Base-by-base conservation (phyloP, 441 rosid genomes). In the Pelargonium cotyledonis region DNA sequence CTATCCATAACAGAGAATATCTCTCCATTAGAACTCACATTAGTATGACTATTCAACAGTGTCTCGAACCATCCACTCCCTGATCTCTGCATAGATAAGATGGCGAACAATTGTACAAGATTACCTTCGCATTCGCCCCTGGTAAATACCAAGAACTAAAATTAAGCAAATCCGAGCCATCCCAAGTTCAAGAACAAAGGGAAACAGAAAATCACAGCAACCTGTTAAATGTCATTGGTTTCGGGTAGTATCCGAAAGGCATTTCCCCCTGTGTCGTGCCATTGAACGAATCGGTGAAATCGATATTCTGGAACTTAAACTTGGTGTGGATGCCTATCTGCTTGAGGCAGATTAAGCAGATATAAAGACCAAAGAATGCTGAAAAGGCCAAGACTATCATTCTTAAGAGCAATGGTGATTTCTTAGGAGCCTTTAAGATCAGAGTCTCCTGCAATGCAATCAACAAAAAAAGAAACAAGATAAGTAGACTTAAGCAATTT, bases 31-130 rank as follows among this genome's bases (percentile, higher is more conserved):
- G 97, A 94, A 70, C 96, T 94, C 41, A 94, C 85, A 75, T 94
- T 94, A 55, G 66, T 71, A 72, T 94, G 97, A 76, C 95, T 94
- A 75, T 94, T 94, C 66, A 91, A 77, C 80, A 94, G 83, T 4
- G 97, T 88, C 85, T 94, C 99, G 68, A 91, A 93, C 98, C 98
- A 93, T 61, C 97, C 97, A 68, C 96, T 93, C 63, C 97, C 97
- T 0, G 98, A 94, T 81, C 98, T 88, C 80, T 94, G 99, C 96
- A 88, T 91, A 4, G 99, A 91, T 58, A 94, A 29, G 68, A 94
- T 94, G n/a, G 88, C 89, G 80, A 94, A 94, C 79, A 80, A 87
- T 41, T 85, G 78, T 46, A 94, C 95, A 0, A 97, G 96, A 79
- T 88, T 94, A 40, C 76, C 78, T 14, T 62, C 77, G 74, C 99